Conservation (phyloP, 345 rosid genomes). For the Sonneratia caseolaris region DNA sequence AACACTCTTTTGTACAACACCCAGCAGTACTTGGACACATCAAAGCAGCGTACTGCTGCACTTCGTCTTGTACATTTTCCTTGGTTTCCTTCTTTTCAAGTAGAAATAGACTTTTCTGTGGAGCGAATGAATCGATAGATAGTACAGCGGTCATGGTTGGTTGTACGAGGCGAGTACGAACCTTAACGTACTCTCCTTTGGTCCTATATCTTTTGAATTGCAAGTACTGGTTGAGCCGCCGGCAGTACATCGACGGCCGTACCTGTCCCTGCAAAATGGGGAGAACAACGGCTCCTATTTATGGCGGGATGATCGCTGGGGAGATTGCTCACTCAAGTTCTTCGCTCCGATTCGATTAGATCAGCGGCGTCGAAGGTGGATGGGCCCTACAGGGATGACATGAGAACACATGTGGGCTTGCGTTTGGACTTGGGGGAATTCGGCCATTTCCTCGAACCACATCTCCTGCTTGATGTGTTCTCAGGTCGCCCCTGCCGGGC, state of each 20-base stretch:
- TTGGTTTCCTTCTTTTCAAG: no score
- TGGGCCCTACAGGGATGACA: slow-evolving; percentile 1
- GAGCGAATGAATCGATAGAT: no score
- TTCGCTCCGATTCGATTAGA: neutral
- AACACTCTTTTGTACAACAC: no score
- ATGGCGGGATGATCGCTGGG: neutral
- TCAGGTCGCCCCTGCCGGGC: slow-evolving; percentile 12
- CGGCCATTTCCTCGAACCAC: neutral
- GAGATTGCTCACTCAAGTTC: neutral
- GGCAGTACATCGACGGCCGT: no score
- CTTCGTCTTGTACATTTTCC: no score
- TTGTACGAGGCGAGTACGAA: neutral
- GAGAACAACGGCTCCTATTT: neutral
- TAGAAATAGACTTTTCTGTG: no score
- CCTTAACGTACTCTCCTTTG: neutral
- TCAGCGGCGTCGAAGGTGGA: neutral
- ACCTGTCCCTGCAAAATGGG: neutral
- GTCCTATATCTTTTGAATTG: neutral
- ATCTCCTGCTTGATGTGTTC: neutral
- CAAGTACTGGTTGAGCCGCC: neutral
- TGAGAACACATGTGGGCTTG: slow-evolving; percentile 6
- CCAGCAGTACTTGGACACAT: no score
- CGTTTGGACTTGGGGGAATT: no score
- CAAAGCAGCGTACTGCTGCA: no score
- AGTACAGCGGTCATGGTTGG: neutral